Base-by-base conservation (phyloP, 345 rosid genomes). In the Eucalyptus marginata region DNA sequence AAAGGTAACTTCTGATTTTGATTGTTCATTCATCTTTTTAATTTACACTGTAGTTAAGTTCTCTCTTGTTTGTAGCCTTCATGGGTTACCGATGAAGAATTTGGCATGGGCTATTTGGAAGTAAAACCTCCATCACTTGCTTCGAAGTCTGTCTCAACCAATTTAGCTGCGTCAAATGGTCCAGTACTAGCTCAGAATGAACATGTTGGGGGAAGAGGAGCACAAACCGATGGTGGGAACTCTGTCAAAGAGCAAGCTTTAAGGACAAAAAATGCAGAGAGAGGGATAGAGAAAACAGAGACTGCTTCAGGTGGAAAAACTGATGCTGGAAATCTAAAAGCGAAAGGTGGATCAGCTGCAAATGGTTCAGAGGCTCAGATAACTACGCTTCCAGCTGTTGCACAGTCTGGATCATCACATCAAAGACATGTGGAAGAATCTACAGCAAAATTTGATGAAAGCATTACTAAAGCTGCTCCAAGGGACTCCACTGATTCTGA, bases 61-160 rank as follows among this genome's bases (percentile, higher is more conserved):
- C 76, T 5, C 86, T 88, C 62, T 87, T 56, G 43, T 91, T 86
- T 94, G 89, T 96, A 98, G 99, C 94, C 99, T 54, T 95, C 94
- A 59, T 98, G 99, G 99, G 98, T 98, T 68, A 97, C 99, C 2
- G 99, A 98, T 91, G 99, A 98, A 92, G 99, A 98, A 92, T 98
- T 97, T 93, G 98, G 99, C 90, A 96, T 96, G 99, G 99, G 99
- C 90, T 97, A 95, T 91, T 96, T 98, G 87, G 99, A 98, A 89
- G 91, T 96, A 86, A 98, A 96, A 92, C 95, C 97, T 89, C 94
- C 96, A 79, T 89, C 96, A 20, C 91, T 93, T 86, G 93, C 95
- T 87, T 89, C 96, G 84, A 97, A 95, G 93, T 93, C 95, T 90
- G 59, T 91, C 46, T 88, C 94, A 88, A 87, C 93, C 88, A 93